A percentile compares a stretch with the other conserved stretches of the same genome.
Evolutionary conservation across 176 grass and related monocot species (phyloP).

Genomic region (Raddia distichophylla): DNA sequence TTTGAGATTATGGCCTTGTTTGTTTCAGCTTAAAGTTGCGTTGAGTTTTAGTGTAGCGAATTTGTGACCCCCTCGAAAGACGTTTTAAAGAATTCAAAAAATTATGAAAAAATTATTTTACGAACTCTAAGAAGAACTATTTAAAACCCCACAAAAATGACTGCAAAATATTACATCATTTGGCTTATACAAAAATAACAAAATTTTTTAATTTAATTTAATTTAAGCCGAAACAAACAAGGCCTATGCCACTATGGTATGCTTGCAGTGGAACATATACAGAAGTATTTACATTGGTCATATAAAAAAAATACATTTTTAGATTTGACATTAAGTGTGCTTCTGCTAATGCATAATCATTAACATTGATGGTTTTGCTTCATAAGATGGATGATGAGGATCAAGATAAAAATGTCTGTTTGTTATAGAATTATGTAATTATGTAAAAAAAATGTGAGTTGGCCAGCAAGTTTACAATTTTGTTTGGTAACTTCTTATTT

Average conservation of each 20-base stretch:
- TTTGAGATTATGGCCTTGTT: background rate
- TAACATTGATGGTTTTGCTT: background rate
- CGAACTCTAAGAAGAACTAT: no score
- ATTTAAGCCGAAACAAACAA: no score
- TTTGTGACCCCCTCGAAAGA: no score
- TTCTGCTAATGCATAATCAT: background rate
- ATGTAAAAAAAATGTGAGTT: slow-evolving; percentile 6
- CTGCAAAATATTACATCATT: no score
- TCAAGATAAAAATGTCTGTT: background rate
- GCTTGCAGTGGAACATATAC: background rate
- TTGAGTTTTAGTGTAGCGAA: no score
- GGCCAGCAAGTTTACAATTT: background rate
- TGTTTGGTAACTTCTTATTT: background rate
- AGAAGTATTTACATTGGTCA: slow-evolving; percentile 23
- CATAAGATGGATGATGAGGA: background rate
- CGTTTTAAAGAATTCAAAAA: no score
- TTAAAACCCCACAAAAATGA: no score
- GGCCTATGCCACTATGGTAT: background rate
- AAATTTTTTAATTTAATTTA: no score
- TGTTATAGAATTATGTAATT: slow-evolving; percentile 15
- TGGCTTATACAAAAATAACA: no score
- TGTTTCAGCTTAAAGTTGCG: no score
- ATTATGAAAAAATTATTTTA: no score
- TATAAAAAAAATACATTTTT: background rate
- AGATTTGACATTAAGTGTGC: slow-evolving; percentile 1